These are phyloP conservation scores for Globisporangium solare DNA, from an alignment of 352 stramenopile genomes.

Conservation along the genomic window DNA sequence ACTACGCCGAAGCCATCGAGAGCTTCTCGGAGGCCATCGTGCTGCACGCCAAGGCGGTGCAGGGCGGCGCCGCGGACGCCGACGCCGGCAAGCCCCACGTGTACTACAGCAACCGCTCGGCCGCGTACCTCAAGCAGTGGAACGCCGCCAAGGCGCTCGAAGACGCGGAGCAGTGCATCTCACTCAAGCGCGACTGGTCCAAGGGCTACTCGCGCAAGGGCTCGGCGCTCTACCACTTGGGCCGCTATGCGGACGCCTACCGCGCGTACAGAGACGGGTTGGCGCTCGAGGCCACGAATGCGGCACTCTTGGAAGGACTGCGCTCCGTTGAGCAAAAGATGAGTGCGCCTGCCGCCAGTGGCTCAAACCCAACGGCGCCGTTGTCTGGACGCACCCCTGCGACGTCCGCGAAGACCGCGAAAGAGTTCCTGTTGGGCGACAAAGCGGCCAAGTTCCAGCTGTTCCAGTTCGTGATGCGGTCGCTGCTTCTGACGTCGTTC, in stretches of 20 bases:
- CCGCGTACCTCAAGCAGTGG: conserved; percentile 73
- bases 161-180: conserved; percentile 79
- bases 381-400: not conserved
- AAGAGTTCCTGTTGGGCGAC: conserved; percentile 46
- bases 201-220: conserved; percentile 88
- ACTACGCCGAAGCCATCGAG: conserved; percentile 61
- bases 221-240: conserved; percentile 61
- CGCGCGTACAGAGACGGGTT: conserved; percentile 79
- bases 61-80: conserved; percentile 7
- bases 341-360: conserved; percentile 15
- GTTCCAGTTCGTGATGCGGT: conserved; percentile 67
- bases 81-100: conserved; percentile 42
- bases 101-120: conserved; percentile 85
- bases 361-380: conserved; percentile 9
- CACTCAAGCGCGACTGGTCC: conserved; percentile 70
- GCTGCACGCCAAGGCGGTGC: conserved; percentile 26
- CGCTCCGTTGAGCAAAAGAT: conserved; percentile 54
- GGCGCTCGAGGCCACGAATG: conserved; percentile 51
- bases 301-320: conserved; percentile 66
- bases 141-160: conserved; percentile 58
- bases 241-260: conserved; percentile 64
- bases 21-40: conserved; percentile 79
- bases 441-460: conserved; percentile 65
- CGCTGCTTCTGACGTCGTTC: conserved; percentile 63
- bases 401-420: conserved; percentile 29